Percentiles rank a stretch among this genome's conserved stretches.
Conservation (phyloP, 768 basidiomycete species). For the Boletus bicolor region DNA sequence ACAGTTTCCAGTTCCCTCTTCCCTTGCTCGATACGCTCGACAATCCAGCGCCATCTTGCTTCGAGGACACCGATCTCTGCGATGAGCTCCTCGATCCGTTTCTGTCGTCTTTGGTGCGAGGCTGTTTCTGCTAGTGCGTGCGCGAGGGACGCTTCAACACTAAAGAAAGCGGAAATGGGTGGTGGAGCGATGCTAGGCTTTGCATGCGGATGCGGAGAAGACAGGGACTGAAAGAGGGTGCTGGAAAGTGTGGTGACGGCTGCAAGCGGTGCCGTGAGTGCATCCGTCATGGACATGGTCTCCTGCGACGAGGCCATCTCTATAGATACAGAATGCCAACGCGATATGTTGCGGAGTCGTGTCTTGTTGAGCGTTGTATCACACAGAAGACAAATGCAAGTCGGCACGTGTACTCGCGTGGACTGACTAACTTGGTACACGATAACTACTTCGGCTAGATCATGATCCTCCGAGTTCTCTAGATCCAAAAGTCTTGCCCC, state of each 20-base stretch:
- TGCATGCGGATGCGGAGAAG: constrained; percentile 48
- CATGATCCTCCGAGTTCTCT: too few species aligned
- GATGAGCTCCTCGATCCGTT: constrained; percentile 68
- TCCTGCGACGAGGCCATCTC: constrained; percentile 10
- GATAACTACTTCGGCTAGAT: too few species aligned
- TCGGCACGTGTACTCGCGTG: too few species aligned
- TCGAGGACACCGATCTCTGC: constrained; percentile 69
- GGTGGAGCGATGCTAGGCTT: constrained; percentile 38
- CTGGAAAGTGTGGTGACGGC: constrained; percentile 63
- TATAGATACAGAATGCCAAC: neutral
- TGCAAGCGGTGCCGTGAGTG: constrained; percentile 59
- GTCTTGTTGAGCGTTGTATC: too few species aligned
- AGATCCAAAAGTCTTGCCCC: too few species aligned
- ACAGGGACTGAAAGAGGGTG: constrained; percentile 69
- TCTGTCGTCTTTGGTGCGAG: constrained; percentile 72
- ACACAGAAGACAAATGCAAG: too few species aligned
- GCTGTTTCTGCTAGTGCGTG: constrained; percentile 62
- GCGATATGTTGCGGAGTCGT: too few species aligned
- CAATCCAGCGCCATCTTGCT: constrained; percentile 64
- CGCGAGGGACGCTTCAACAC: constrained; percentile 63
- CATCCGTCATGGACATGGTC: constrained; percentile 50
- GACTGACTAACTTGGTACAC: too few species aligned
- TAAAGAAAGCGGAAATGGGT: constrained; percentile 53
- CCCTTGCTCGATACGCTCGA: constrained; percentile 59
- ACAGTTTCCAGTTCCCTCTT: constrained; percentile 66